Conservation (phyloP, 2,329 filamentous ascomycete species). For the Fusarium domesticum region DNA sequence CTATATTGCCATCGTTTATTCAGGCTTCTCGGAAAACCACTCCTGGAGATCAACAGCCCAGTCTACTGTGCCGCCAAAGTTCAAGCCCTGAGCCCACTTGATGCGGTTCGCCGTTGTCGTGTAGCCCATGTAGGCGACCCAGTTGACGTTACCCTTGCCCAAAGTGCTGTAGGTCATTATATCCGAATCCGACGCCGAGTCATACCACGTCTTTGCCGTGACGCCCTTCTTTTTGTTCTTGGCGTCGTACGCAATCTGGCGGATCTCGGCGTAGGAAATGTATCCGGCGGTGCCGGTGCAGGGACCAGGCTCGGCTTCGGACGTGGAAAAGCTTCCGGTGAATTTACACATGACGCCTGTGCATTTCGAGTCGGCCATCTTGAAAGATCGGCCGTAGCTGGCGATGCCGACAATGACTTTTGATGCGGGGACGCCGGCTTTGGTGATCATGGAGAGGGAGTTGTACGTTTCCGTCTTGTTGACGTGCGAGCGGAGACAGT, state of each 20-base stretch:
- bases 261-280: conserved; percentile 31
- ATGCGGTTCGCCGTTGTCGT: conserved; percentile 24
- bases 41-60: conserved; percentile 32
- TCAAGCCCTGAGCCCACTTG: conserved; percentile 19
- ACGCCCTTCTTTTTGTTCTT: conserved; percentile 16
- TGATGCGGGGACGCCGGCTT: conserved; percentile 33
- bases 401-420: conserved; percentile 33
- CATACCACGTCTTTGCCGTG: conserved; percentile 18
- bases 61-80: conserved; percentile 31
- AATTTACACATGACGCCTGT: conserved; percentile 25
- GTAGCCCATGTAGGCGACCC: conserved; percentile 32
- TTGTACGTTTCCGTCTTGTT: conserved; percentile 39
- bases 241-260: conserved; percentile 25
- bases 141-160: conserved; percentile 25
- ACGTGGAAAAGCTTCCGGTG: conserved; percentile 24
- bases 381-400: conserved; percentile 31
- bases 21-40: conserved; percentile 23
- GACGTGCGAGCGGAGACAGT: conserved; percentile 38
- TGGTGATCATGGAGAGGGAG: conserved; percentile 38
- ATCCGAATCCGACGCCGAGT: conserved; percentile 23
- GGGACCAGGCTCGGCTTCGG: conserved; percentile 22
- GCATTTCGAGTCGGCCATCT: conserved; percentile 26
- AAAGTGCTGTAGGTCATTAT: conserved; percentile 23
- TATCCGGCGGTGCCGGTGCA: conserved; percentile 29
- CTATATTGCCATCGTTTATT: background rate